Evolutionary conservation across 805 yeast species (phyloP), one percentile per base, ranked within the genome.

Genomic region (Hemisphaericaspora nanyangensis): DNA sequence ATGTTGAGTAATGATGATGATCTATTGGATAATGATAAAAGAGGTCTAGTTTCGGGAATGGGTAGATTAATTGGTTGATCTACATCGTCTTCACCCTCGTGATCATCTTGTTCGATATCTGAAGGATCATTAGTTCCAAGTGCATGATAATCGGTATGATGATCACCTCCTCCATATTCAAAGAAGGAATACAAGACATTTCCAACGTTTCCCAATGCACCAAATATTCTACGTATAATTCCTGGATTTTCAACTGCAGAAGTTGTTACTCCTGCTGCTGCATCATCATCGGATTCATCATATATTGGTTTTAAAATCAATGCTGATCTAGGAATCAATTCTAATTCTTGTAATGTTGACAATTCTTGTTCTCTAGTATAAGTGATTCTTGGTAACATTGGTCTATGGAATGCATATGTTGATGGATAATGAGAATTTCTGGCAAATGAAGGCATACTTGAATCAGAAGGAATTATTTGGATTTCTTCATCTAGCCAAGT

Each of bases 271-370:
- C 46, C 27, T 18, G 27, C 33, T 2, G 39, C 34, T 2, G 48
- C 38, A 8, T 25, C 33, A 4, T 30, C 34, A 2, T 38, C 42
- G 2, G 38, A 34, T 35, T 48, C 61, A 51, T 54, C 65, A 51
- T 50, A 62, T 22, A 70, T 64, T 0, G 93, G 90, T 52, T 85
- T 84, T 46, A 89, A 63, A 17, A 86, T 80, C 34, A 89, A 58
- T 0, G 84, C 86, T 8, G 95, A 81, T 41, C 95, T 69, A 2
- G 91, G 90, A 12, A 76, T 70, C 37, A 89, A 63, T 17, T 77
- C 79, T 39, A 89, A 63, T 3, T 67, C 72, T 18, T 55, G 55
- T 28, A 89, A 63, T 3, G 79, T 61, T 42, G 61, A 49, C 31
- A 50, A 61, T 40, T 70, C 69, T 49, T 88, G 91, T 35, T 82